Base-by-base conservation (phyloP, 768 basidiomycete genomes). In the Dioszegia crocea region DNA sequence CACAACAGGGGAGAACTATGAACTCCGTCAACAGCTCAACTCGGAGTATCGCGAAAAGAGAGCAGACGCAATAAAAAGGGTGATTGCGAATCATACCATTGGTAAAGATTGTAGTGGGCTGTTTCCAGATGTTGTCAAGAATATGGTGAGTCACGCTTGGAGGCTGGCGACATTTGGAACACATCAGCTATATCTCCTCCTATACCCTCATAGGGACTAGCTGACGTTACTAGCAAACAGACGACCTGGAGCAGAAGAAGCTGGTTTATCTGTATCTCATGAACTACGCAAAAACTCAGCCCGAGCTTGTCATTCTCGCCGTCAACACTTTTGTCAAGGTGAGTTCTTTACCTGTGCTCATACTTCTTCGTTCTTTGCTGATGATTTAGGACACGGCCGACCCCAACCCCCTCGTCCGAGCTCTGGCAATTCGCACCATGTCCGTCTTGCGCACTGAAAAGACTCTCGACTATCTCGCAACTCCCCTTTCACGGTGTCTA, bases 231-330 rank as follows among this genome's bases (percentile, higher is more conserved):
- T 49, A 78, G 93, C 94, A 98, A 80, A 98, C 96, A 24, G 94
- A 99, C 51, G 94, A 98, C 77, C 84, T 99, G 54, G 96, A 99
- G 78, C 96, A 98, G 80, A 99, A 98, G 85, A 98, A 99, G 79
- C 88, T 99, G 31, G 96, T 98, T n/a, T 98, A 96, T 71, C 84
- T 96, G 23, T 97, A 97, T 78, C 85, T 99, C 59, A 97, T 98
- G 89, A 99, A 99, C 81, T 99, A 98, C 66, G 94, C 94, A 31
- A 96, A 96, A 76, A 93, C 94, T 0, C 96, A 99, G 73, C 96
- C 96, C 0, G 96, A 99, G 74, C 88, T 98, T 61, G 93, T 97
- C 78, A 98, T 99, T 73, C 83, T 99, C 45, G 96, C 96, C 27
- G 96, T 99, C 60, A 99, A 98, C 74, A 99, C 94, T 8, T 97